A percentile compares a stretch with the other conserved stretches of the same genome.
phyloP scores from a whole-genome alignment of 2,329 filamentous ascomycete genomes.

The Phialemonium atrogriseum region DNA sequence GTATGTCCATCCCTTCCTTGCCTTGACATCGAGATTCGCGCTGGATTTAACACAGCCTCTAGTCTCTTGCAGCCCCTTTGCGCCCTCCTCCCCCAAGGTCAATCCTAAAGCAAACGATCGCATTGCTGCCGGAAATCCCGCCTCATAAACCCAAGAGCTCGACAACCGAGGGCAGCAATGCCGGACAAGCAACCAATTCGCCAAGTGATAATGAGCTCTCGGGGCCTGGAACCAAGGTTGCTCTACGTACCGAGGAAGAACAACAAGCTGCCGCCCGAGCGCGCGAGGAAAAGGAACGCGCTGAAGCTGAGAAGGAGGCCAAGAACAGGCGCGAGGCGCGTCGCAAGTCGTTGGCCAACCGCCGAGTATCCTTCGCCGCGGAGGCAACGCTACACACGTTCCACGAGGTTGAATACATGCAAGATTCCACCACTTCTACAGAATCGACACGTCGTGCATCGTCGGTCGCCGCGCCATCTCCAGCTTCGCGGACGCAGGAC shows the following conservation, averaged over 20 bases:
- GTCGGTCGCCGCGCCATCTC: conserved; percentile 32
- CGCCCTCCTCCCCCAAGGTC: conserved; percentile 52
- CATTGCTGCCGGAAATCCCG: conserved; percentile 57
- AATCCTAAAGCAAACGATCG: conserved; percentile 74
- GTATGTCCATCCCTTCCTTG: conserved; percentile 42
- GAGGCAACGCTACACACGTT: conserved; percentile 97
- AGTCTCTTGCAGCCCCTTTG: conserved; percentile 48
- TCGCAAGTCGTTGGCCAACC: conserved; percentile 85
- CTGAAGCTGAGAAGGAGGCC: conserved; percentile 51
- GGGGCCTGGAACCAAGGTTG: conserved; percentile 52
- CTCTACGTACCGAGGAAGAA: conserved; percentile 60
- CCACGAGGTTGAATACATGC: conserved; percentile 83
- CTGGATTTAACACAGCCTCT: conserved; percentile 11
- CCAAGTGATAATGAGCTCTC: too few species aligned
- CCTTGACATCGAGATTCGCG: not conserved
- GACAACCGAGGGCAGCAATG: conserved; percentile 27
- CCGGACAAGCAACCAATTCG: conserved; percentile 32
- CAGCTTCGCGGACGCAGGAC: conserved; percentile 16
- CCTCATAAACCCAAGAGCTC: conserved; percentile 53
- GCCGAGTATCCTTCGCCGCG: conserved; percentile 92
- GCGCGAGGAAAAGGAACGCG: conserved; percentile 57
- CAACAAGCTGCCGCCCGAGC: conserved; percentile 62
- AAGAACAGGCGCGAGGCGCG: conserved; percentile 75
- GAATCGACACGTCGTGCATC: conserved; percentile 71
- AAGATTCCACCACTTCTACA: conserved; percentile 76